These are phyloP conservation scores for Fusarium sambucinum DNA, from an alignment of 2,329 filamentous ascomycete species.

Conservation along the genomic window DNA sequence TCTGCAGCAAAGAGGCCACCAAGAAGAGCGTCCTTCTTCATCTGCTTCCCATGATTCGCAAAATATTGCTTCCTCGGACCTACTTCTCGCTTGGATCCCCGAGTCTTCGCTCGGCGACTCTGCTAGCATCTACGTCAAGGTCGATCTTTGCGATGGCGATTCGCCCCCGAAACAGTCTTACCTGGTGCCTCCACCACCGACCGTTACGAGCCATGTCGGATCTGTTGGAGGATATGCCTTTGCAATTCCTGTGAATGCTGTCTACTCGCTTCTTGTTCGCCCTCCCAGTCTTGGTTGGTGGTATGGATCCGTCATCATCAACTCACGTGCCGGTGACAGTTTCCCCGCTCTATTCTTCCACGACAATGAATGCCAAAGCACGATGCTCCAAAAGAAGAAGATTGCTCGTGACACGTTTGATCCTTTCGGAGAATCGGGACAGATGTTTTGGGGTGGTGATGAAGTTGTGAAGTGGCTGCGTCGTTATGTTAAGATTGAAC, in stretches of 20 bases:
- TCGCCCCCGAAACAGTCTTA: slow-evolving; percentile 87
- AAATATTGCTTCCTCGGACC: slow-evolving; percentile 72
- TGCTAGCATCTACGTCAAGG: slow-evolving; percentile 92
- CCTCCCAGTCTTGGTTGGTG: slow-evolving; percentile 97
- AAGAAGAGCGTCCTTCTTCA: slow-evolving; percentile 54
- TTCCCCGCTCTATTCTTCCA: slow-evolving; percentile 98
- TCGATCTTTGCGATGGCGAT: slow-evolving; percentile 86
- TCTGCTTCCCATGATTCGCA: slow-evolving; percentile 52
- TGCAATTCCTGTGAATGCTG: slow-evolving; percentile 86
- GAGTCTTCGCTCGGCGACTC: slow-evolving; percentile 89
- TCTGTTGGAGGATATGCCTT: slow-evolving; percentile 87
- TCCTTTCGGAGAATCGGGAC: slow-evolving; percentile 85
- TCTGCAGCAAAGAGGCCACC: slow-evolving; percentile 82
- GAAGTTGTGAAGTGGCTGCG: slow-evolving; percentile 93
- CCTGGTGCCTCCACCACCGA: slow-evolving; percentile 91
- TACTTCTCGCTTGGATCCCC: slow-evolving; percentile 93
- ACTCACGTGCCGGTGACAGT: slow-evolving; percentile 88
- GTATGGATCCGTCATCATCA: slow-evolving; percentile 96
- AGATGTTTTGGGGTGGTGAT: slow-evolving; percentile 98
- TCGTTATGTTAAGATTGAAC: slow-evolving; percentile 84
- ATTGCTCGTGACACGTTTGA: slow-evolving; percentile 87
- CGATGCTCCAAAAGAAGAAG: slow-evolving; percentile 92
- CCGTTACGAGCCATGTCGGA: slow-evolving; percentile 79
- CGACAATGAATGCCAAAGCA: slow-evolving; percentile 95
- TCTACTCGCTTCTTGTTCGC: slow-evolving; percentile 90